Evolutionary conservation across 441 rosid species (phyloP), one percentile per base, ranked within the genome.

Genomic region (Eruca vesicaria): DNA sequence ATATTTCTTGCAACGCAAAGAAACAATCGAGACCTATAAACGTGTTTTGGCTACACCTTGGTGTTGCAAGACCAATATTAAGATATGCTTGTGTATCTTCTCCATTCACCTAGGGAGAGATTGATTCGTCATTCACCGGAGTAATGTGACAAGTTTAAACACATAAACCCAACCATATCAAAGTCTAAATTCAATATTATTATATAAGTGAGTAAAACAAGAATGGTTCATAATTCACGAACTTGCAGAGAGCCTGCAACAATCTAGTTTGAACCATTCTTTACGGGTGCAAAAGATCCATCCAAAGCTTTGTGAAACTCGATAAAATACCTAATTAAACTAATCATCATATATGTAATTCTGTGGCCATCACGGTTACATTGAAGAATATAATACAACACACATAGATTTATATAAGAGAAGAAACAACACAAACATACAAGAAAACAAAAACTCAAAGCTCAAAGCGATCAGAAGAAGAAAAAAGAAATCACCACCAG

Each of bases 401-500:
- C 5, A 78, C 63, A 41, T 4, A 62, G 3, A 56, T 2, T 32
- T 2, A 73, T 28, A 66, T 16, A 66, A 68, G 11, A 38, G 14
- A 66, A 7, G 7, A 63, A 3, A 38, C 0, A 70, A 15, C 10
- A 78, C 48, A 73, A 45, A 16, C 70, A 78, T 68, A n/a, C n/a
- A 12, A 63, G 43, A 56, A 69, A 2, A 4, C 21, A 50, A 41
- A 9, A 36, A 69, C 58, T 65, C 73, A 72, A 78, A 70, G 43
- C 66, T 73, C 67, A 80, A 55, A 57, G 20, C 57, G 26, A 19
- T 45, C 9, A 9, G 33, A 73, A 18, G 14, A 4, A 53, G 19
- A 63, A 21, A 19, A 5, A 6, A 41, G 7, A 5, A 45, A 45
- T 87, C 94, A 93, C 84, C 89, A 81, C 94, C 97, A 93, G 15